phyloP scores from a whole-genome alignment of 768 basidiomycete species.

The Panellus pusillus region DNA sequence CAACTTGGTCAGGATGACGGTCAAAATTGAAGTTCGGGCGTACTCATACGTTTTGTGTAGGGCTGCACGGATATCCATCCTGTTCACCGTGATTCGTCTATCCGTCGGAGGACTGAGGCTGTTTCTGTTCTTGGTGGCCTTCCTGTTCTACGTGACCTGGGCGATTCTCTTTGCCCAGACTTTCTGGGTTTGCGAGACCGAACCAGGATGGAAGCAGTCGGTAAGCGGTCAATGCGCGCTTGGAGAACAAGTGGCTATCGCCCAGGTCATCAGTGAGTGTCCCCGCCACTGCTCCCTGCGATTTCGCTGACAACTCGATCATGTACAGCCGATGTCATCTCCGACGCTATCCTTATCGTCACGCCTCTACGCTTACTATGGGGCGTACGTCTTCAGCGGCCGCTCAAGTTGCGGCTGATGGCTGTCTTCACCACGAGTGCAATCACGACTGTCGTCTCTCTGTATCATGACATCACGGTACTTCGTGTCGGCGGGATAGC shows the following conservation, averaged over 20 bases:
- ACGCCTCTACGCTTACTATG: constrained; percentile 44
- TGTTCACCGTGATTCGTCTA: constrained; percentile 43
- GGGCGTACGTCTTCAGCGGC: constrained; percentile 30
- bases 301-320: not conserved
- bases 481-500: constrained; percentile 23
- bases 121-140: constrained; percentile 26
- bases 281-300: not conserved
- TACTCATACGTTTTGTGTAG: constrained; percentile 14
- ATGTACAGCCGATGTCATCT: not conserved
- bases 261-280: constrained; percentile 46
- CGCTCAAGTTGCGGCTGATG: constrained; percentile 38
- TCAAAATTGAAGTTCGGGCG: not conserved
- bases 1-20: constrained; percentile 23
- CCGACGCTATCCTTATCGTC: constrained; percentile 33
- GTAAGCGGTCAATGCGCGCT: constrained; percentile 38
- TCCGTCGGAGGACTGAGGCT: constrained; percentile 24
- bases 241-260: constrained; percentile 40
- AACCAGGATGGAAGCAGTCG: constrained; percentile 26
- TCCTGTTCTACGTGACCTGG: constrained; percentile 24
- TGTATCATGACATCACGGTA: constrained; percentile 37
- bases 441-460: constrained; percentile 36
- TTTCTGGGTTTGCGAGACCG: constrained; percentile 33
- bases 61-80: constrained; percentile 40
- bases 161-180: constrained; percentile 37
- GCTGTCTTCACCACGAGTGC: constrained; percentile 46